Evolutionary conservation across 495 filamentous ascomycete species (phyloP), one percentile per base, ranked within the genome.

Genomic region (Aspergillus nidulans): DNA sequence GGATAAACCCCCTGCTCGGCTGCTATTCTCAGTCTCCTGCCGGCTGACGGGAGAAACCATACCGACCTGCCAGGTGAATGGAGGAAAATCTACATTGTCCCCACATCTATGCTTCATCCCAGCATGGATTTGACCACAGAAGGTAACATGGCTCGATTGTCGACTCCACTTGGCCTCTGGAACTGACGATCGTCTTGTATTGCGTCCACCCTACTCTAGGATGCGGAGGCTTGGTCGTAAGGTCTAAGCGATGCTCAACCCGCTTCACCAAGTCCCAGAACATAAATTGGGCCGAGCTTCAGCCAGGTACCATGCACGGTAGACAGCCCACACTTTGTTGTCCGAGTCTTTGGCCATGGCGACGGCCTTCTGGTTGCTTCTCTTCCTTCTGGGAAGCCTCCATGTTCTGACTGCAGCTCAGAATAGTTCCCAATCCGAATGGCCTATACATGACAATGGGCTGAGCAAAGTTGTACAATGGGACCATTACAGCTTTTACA

Each of bases 401-500:
- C 58, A 56, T 7, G 16, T 53, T 4, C 49, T 63, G 7, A 39
- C 55, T 10, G 46, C 58, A 26, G 63, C 63, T 23, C 57, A 69
- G 21, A 52, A 51, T 30, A 51, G 62, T 16, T 50, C 55, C 53
- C 49, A 34, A 6, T 60, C 57, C 1, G 56, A 67, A 56, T 81
- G 79, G 79, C 79, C 76, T 0, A 41, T 80, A 1, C 76, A 76
- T 45, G 69, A 78, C 53, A 73, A 84, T 60, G 72, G 76, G 12
- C 57, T 80, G 18, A 83, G 73, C 56, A 64, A 75, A 5, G 68
- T 73, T 4, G 79, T 84, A 0, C 64, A 81, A 59, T 79, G 77
- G 72, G 83, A 85, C 54, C 74, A 82, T 42, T 85, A 81, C 56
- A 85, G 82, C 61, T 78, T 83, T 62, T 72, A 74, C 34, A 55